These are phyloP conservation scores for Fusarium cyanostomum DNA, from an alignment of 2,329 filamentous ascomycete species.

Conservation along the genomic window DNA sequence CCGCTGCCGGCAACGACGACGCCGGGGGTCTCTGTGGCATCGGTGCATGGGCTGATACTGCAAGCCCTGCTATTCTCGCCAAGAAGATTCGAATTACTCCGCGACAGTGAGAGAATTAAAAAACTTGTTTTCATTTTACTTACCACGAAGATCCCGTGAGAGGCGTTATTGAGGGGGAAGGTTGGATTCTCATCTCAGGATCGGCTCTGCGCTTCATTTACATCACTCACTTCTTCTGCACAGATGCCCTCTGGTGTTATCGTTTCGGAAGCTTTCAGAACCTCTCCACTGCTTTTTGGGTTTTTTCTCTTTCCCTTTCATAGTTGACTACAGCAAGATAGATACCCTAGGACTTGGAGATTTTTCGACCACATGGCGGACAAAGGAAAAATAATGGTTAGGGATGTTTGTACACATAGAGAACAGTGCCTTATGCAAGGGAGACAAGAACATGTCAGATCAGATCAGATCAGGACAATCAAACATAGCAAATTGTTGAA, in stretches of 20 bases:
- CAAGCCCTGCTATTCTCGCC: constrained; percentile 17
- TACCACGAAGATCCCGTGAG: not conserved
- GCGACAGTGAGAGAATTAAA: constrained; percentile 10
- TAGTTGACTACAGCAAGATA: not conserved
- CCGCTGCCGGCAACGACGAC: constrained; percentile 6
- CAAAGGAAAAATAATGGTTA: not conserved
- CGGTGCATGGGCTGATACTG: constrained; percentile 36
- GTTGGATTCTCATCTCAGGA: constrained; percentile 13
- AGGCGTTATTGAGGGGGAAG: not conserved
- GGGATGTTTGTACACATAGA: constrained; percentile 18
- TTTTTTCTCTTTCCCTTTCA: not conserved
- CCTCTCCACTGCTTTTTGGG: not conserved
- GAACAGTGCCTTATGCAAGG: constrained; percentile 3
- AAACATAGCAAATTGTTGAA: not conserved
- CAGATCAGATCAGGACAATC: constrained; percentile 18
- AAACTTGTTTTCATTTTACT: not conserved
- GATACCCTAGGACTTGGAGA: not conserved
- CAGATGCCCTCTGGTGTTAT: constrained; percentile 2
- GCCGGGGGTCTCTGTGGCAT: constrained; percentile 28
- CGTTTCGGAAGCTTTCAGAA: not conserved
- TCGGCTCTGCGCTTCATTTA: constrained; percentile 30
- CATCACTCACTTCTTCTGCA: constrained; percentile 5
- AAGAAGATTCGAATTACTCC: constrained; percentile 20
- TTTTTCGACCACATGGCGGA: constrained; percentile 6
- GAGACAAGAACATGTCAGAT: constrained; percentile 7